Conservation (phyloP, 495 filamentous ascomycete species). For the Neurospora hispaniola region DNA sequence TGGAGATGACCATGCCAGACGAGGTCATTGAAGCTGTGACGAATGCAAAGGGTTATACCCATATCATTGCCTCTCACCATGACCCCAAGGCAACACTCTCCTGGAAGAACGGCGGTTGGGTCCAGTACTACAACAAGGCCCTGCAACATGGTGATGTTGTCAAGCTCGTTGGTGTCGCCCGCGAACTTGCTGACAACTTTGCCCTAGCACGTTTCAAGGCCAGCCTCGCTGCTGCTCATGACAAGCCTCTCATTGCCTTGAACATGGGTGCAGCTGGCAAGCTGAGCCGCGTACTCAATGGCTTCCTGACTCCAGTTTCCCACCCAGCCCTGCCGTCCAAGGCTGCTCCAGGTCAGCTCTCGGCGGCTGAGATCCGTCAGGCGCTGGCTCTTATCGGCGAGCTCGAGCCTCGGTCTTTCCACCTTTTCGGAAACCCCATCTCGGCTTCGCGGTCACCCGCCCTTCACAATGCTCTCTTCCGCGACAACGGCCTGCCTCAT, state of each 20-base stretch:
- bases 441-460: conserved; percentile 69
- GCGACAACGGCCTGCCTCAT: conserved; percentile 73
- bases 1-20: conserved; percentile 82
- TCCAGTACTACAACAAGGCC: conserved; percentile 75
- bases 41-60: conserved; percentile 54
- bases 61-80: conserved; percentile 92
- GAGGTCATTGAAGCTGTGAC: conserved; percentile 56
- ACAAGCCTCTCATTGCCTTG: conserved; percentile 78
- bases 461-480: conserved; percentile 81
- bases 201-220: conserved; percentile 72
- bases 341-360: conserved; percentile 90
- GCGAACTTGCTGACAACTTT: conserved; percentile 71
- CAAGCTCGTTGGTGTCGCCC: conserved; percentile 85
- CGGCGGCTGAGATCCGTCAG: conserved; percentile 74
- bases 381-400: conserved; percentile 71
- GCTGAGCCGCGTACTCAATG: conserved; percentile 79
- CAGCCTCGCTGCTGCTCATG: conserved; percentile 58
- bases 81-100: conserved; percentile 69
- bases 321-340: conserved; percentile 83
- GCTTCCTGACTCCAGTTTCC: conserved; percentile 91
- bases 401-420: conserved; percentile 67
- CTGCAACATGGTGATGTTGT: conserved; percentile 81
- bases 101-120: conserved; percentile 85
- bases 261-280: conserved; percentile 91
- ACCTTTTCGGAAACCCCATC: conserved; percentile 80